Base-by-base conservation (phyloP, 78 protist genomes). In the Parvularia atlantis region DNA sequence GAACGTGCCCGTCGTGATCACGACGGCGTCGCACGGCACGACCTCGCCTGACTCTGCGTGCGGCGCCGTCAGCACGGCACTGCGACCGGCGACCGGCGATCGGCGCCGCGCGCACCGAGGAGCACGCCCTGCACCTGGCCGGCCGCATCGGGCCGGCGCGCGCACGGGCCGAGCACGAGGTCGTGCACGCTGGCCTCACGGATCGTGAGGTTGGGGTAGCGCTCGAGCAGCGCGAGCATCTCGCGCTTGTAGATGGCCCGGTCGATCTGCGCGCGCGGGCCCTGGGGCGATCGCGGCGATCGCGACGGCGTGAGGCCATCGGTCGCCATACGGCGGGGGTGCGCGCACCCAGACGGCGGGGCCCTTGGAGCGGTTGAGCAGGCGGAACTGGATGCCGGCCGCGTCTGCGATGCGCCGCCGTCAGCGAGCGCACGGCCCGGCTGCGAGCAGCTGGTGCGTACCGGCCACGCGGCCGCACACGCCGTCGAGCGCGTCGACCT, bases 1-100 rank as follows among this genome's bases (percentile, higher is more conserved):
- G 41, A 94, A 94, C 14, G 98, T 94, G 37, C 98, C 98, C 9
- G 98, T 94, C 13, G 98, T 89, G 57, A 94, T 26, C 10, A 94
- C 78, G 10, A 85, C 86, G 1, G 74, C 65, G 2, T 54, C 41
- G 1, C 78, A 20, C 20, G 22, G 58, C 3, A 88, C 28, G 4
- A 53, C 63, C 22, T 53, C 33, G 31, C 91, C 87, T n/a, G n/a
- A n/a, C n/a, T n/a, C n/a, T n/a, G n/a, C n/a, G n/a, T n/a, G n/a
- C n/a, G n/a, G n/a, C n/a, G n/a, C n/a, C n/a, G n/a, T n/a, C n/a
- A n/a, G n/a, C n/a, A n/a, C n/a, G n/a, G n/a, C n/a, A n/a, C n/a
- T n/a, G n/a, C n/a, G n/a, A n/a, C n/a, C n/a, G n/a, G n/a, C n/a
- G n/a, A n/a, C n/a, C n/a, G n/a, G n/a, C n/a, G n/a, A n/a, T n/a